phyloP scores from a whole-genome alignment of 495 filamentous ascomycete species.

The Penicillium egyptiacum region DNA sequence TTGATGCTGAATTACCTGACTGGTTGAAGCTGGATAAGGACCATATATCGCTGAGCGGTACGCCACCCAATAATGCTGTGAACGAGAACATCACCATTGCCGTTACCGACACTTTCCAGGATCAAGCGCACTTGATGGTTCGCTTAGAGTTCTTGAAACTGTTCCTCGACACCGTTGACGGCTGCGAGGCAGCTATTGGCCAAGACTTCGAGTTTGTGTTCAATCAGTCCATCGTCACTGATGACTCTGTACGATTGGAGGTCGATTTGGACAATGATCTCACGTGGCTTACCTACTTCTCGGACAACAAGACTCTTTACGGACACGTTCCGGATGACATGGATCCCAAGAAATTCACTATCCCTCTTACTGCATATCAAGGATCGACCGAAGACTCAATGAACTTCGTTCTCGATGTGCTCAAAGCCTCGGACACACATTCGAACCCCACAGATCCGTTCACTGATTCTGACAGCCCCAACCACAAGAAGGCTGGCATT shows the following conservation, averaged over 20 bases:
- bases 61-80: slow-evolving; percentile 52
- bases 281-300: slow-evolving; percentile 69
- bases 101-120: slow-evolving; percentile 62
- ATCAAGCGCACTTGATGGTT: slow-evolving; percentile 64
- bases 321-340: slow-evolving; percentile 60
- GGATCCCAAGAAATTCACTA: slow-evolving; percentile 38
- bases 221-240: slow-evolving; percentile 52
- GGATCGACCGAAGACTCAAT: slow-evolving; percentile 46
- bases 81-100: slow-evolving; percentile 66
- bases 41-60: slow-evolving; percentile 65
- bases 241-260: slow-evolving; percentile 53
- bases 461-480: slow-evolving; percentile 19
- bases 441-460: slow-evolving; percentile 23
- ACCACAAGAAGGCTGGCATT: slow-evolving; percentile 41
- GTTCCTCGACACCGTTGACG: slow-evolving; percentile 42
- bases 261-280: slow-evolving; percentile 50
- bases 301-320: slow-evolving; percentile 53
- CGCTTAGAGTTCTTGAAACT: slow-evolving; percentile 54
- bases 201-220: slow-evolving; percentile 65
- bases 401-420: slow-evolving; percentile 52
- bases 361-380: slow-evolving; percentile 55
- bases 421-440: slow-evolving; percentile 24
- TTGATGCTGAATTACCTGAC: slow-evolving; percentile 55
- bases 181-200: slow-evolving; percentile 60
- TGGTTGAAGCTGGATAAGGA: slow-evolving; percentile 70